Evolutionary conservation across 176 grass and related monocot genomes (phyloP), one percentile per base, ranked within the genome.

Genomic region (Carex scoparia): DNA sequence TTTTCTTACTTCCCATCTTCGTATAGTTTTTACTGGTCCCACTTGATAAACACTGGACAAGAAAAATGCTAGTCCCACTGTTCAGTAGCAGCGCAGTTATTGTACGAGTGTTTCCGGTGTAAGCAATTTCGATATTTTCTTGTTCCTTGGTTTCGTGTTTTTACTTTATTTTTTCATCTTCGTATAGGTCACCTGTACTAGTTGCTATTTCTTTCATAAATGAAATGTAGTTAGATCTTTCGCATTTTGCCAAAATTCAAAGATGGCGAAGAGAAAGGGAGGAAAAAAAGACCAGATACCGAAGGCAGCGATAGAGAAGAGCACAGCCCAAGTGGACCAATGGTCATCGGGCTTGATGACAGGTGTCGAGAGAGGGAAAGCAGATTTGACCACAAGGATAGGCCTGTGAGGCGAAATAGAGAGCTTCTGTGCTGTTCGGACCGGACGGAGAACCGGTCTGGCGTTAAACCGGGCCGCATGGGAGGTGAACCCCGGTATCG

Each of bases 291-390:
- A 95, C 92, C 94, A 97, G 81, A 91, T 90, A 79, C 94, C 94
- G 90, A 97, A 97, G 35, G 94, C 90, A 10, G 91, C 92, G 82
- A 87, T 86, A 74, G 92, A 90, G 88, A 97, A 91, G 85, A 97
- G 92, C 82, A 88, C 87, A 8, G 94, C 88, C 92, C 94, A 97
- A 69, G 85, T 92, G 57, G 90, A 87, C 94, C 94, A 97, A 63
- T 97, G 92, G 85, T 97, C 92, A 67, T 79, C 14, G 13, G 94
- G 83, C 42, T 86, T 86, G 87, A 97, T 91, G 88, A 70, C 28
- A 62, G 87, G 84, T 9, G 10, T 38, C 16, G 80, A 65, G 42
- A 81, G 37, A 33, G 79, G n/a, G 59, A 81, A 60, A 63, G 19
- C 23, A 2, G 80, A 83, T 10, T 53, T 83, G 12, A 79, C 44